phyloP scores from a whole-genome alignment of 73 alveolate species.

The Blepharisma japonicum region DNA sequence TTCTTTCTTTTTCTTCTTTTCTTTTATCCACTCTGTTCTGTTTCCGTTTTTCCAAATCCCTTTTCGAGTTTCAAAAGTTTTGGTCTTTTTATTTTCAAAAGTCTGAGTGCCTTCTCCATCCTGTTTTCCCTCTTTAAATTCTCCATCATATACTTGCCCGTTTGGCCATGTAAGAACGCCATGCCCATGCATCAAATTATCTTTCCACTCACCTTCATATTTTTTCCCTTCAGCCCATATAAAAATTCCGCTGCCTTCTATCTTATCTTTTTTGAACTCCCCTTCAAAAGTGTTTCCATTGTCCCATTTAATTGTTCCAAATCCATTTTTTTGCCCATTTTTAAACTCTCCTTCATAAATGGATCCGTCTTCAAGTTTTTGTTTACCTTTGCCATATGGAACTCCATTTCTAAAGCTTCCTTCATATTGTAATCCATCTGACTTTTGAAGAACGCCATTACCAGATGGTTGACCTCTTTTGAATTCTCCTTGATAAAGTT shows the following conservation, averaged over 20 bases:
- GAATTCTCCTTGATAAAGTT: background rate
- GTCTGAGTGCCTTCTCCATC: constrained; percentile 11
- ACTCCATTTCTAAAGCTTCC: background rate
- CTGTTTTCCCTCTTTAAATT: constrained; percentile 35
- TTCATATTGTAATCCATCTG: background rate
- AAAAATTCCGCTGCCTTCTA: constrained; percentile 47
- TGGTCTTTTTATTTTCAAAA: constrained; percentile 34
- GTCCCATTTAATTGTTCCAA: background rate
- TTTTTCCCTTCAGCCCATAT: constrained; percentile 37
- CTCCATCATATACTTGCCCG: constrained; percentile 55
- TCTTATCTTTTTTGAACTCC: constrained; percentile 40
- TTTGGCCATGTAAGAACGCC: constrained; percentile 53
- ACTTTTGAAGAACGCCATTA: background rate
- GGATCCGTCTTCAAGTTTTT: background rate
- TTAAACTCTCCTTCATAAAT: constrained; percentile 1
- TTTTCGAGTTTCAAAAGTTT: background rate
- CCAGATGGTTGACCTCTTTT: background rate
- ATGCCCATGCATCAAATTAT: constrained; percentile 54
- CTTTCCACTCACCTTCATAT: constrained; percentile 46
- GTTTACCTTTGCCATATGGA: constrained; percentile 9
- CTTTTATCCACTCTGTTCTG: constrained; percentile 37
- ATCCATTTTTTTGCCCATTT: background rate
- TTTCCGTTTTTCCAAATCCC: constrained; percentile 49
- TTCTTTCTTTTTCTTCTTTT: too few species aligned
- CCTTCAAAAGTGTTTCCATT: constrained; percentile 35